Evolutionary conservation across 2,329 filamentous ascomycete genomes (phyloP), one percentile per base, ranked within the genome.

Genomic region (Colletotrichum melonis): DNA sequence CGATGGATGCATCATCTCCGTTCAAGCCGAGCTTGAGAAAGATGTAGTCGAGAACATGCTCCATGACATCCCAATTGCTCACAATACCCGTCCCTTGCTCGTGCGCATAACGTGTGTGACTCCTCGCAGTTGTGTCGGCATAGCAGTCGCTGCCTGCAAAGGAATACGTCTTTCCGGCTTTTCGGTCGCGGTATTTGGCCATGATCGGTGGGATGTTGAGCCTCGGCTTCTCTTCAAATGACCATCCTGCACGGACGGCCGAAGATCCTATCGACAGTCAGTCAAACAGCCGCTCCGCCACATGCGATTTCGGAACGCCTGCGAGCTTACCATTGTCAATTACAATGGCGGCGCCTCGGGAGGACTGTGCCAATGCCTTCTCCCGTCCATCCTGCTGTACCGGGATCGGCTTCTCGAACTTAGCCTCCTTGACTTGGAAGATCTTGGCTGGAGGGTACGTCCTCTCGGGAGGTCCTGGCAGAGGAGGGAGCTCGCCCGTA

Each of bases 61-160:
- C 97, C 91, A 98, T 95, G 42, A 95, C 95, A 82, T 99, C 97
- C 95, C 97, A 99, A 81, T 98, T 98, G 82, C 94, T 95, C 74
- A 98, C 91, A 60, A 99, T 93, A 76, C 95, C 96, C 57, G 93
- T 96, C 28, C 95, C 95, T 2, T 93, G 90, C 81, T 99, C 97
- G 78, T 98, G 98, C 1, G 95, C 93, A 81, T 94, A 94, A 81
- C 96, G 93, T 73, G 97, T 92, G 81, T 98, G 97, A 12, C 95
- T 94, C 69, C 94, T 90, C 26, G 97, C 95, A 1, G 95, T 98
- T 30, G 96, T 97, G 83, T 99, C 97, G 75, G 95, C 93, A 80
- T 97, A 98, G 79, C 97, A 95, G 85, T 99, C 97, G 77, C 92
- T 91, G 69, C 97, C 97, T 57, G 97, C 93, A 80, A 98, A 98